These are phyloP conservation scores for Salvia hispanica DNA, from an alignment of 257 asterid species.

Conservation along the genomic window DNA sequence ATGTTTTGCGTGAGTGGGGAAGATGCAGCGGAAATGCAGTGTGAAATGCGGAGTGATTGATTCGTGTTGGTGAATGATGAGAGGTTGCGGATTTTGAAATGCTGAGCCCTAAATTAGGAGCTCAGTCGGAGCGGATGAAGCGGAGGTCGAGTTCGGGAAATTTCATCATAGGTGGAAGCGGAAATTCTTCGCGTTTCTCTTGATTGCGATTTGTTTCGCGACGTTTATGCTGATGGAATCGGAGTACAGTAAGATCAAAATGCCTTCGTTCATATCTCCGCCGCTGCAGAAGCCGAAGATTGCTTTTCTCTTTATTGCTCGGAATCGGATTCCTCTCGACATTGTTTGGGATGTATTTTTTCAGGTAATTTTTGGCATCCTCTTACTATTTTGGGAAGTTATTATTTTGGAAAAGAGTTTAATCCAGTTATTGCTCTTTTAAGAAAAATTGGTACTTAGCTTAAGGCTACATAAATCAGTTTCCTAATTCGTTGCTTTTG, in stretches of 20 bases:
- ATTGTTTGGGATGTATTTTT: constrained; percentile 82
- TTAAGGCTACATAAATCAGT: constrained; percentile 11
- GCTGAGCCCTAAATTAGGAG: constrained; percentile 35
- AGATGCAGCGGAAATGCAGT: constrained; percentile 24
- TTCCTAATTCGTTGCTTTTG: constrained; percentile 23
- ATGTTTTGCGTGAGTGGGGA: constrained; percentile 22
- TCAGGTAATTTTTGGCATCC: constrained; percentile 49
- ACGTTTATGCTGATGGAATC: constrained; percentile 70
- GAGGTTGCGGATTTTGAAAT: constrained; percentile 4
- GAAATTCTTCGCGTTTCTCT: constrained; percentile 53
- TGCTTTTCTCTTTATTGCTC: constrained; percentile 81
- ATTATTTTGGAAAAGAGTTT: constrained; percentile 7
- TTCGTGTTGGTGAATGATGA: constrained; percentile 24
- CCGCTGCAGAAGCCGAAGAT: constrained; percentile 66
- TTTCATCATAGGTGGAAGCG: constrained; percentile 68
- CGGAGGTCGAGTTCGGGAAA: constrained; percentile 57
- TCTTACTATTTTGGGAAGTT: constrained; percentile 5
- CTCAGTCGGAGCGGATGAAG: constrained; percentile 40
- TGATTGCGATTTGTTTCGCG: constrained; percentile 53
- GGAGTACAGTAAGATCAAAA: constrained; percentile 56
- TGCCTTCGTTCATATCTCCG: constrained; percentile 45
- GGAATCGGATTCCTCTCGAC: constrained; percentile 87
- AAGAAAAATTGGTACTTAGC: background rate
- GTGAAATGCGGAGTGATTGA: background rate
- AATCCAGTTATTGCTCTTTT: constrained; percentile 12